Conservation (phyloP, 148 eudicot genomes). For the Linanthus parryae region DNA sequence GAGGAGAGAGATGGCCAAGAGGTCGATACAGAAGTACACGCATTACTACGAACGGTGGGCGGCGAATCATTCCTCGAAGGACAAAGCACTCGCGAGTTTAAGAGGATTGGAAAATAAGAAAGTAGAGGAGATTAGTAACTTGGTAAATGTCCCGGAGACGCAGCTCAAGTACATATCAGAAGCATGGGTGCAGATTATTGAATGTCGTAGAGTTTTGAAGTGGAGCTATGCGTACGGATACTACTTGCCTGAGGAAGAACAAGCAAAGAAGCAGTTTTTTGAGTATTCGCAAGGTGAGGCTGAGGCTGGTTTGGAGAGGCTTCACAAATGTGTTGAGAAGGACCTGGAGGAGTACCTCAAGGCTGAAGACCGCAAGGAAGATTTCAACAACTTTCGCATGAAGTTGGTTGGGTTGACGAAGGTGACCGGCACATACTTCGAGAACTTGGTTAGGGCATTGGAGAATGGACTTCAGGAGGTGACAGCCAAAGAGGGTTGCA, state of each 20-base stretch:
- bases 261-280: constrained; percentile 42
- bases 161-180: constrained; percentile 61
- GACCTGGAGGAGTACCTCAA: constrained; percentile 37
- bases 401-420: constrained; percentile 53
- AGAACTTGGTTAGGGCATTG: constrained; percentile 62
- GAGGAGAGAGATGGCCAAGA: constrained; percentile 42
- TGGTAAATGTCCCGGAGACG: constrained; percentile 43
- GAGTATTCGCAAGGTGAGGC: constrained; percentile 75
- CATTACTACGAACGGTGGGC: constrained; percentile 51
- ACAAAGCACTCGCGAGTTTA: constrained; percentile 29
- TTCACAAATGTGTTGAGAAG: constrained; percentile 72
- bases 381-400: constrained; percentile 32
- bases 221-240: constrained; percentile 80
- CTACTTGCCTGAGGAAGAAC: constrained; percentile 52
- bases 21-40: constrained; percentile 28
- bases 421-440: constrained; percentile 58
- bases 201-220: constrained; percentile 69
- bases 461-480: constrained; percentile 63
- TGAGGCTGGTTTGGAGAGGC: constrained; percentile 69
- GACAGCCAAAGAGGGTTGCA: no score
- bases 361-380: constrained; percentile 19
- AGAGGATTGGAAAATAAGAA: not conserved
- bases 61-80: constrained; percentile 38
- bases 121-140: constrained; percentile 53
- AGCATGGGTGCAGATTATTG: constrained; percentile 81